Evolutionary conservation across 371 early-diverging fungal genomes (phyloP).

Genomic region (Capillidium heterosporum): DNA sequence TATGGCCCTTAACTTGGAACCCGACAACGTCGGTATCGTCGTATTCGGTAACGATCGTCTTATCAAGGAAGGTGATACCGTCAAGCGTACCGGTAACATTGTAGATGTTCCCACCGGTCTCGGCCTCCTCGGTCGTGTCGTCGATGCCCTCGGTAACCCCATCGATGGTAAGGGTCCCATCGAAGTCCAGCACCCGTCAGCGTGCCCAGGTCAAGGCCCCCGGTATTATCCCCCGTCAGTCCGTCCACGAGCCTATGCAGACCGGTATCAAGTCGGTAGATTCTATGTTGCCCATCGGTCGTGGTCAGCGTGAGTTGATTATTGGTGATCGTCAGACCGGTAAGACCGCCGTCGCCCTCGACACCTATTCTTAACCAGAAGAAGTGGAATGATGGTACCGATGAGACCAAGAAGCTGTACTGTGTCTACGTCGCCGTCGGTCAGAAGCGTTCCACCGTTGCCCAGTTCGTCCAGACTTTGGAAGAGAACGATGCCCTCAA

Average conservation of each 20-base stretch:
- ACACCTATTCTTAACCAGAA: slow-evolving; percentile 93
- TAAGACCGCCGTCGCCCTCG: slow-evolving; percentile 89
- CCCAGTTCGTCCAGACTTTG: slow-evolving; percentile 88
- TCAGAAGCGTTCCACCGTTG: slow-evolving; percentile 93
- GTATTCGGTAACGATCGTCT: slow-evolving; percentile 95
- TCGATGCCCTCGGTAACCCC: slow-evolving; percentile 93
- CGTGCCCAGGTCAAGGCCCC: slow-evolving; percentile 95
- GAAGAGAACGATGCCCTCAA: slow-evolving; percentile 80
- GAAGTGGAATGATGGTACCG: slow-evolving; percentile 75
- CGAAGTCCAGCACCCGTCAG: slow-evolving; percentile 48
- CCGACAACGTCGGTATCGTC: slow-evolving; percentile 97
- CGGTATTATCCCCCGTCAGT: slow-evolving; percentile 92
- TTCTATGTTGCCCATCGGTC: slow-evolving; percentile 95
- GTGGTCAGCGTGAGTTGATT: slow-evolving; percentile 97
- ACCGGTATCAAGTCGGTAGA: slow-evolving; percentile 96
- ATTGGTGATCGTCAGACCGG: slow-evolving; percentile 97
- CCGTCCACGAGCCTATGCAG: slow-evolving; percentile 94
- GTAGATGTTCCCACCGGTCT: slow-evolving; percentile 89
- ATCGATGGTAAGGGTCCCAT: slow-evolving; percentile 94
- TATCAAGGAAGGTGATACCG: slow-evolving; percentile 93
- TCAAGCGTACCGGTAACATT: slow-evolving; percentile 91
- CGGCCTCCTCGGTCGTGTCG: slow-evolving; percentile 86
- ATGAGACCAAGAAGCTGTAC: slow-evolving; percentile 83
- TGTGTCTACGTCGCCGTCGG: slow-evolving; percentile 94
- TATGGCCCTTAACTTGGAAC: slow-evolving; percentile 93